These are phyloP conservation scores for Nitzschia sp. DNA, from an alignment of 108 stramenopile species.

Conservation along the genomic window DNA sequence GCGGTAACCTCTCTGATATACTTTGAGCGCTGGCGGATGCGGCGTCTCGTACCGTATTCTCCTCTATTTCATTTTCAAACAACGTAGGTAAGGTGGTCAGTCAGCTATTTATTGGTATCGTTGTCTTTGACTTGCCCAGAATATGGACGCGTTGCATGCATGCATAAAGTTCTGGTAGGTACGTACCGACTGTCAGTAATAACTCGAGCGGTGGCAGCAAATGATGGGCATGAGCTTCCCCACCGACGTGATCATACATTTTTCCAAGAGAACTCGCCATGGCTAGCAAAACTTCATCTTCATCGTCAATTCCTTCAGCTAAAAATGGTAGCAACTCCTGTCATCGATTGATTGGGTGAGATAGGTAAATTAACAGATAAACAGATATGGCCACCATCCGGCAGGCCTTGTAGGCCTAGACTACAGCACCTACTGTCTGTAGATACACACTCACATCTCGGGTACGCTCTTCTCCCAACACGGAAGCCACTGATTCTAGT, in stretches of 20 bases:
- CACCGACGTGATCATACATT: conserved; percentile 72
- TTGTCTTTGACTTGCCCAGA: too few relatives aligned
- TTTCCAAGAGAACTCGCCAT: conserved; percentile 68
- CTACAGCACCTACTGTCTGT: background rate
- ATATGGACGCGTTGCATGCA: conserved; percentile 29
- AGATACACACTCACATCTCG: conserved; percentile 48
- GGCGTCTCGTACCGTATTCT: conserved; percentile 73
- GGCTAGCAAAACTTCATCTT: conserved; percentile 81
- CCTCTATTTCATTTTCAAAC: conserved; percentile 59
- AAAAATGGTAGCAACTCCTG: conserved; percentile 83
- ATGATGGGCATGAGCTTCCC: conserved; percentile 41
- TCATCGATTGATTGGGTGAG: background rate
- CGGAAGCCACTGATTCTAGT: conserved; percentile 61
- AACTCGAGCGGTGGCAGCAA: conserved; percentile 89
- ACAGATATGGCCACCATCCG: too few relatives aligned
- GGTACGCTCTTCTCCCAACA: conserved; percentile 73
- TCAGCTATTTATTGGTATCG: too few relatives aligned
- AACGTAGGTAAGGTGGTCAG: too few relatives aligned
- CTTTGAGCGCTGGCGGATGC: conserved; percentile 56
- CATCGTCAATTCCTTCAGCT: conserved; percentile 83
- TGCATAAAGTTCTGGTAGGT: background rate
- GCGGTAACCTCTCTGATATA: conserved; percentile 52
- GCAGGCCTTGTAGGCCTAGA: too few relatives aligned
- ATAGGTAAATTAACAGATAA: background rate
- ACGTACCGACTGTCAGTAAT: conserved; percentile 78